Evolutionary conservation across 2,329 filamentous ascomycete genomes (phyloP).

Genomic region (Pestalotiopsis sp.): DNA sequence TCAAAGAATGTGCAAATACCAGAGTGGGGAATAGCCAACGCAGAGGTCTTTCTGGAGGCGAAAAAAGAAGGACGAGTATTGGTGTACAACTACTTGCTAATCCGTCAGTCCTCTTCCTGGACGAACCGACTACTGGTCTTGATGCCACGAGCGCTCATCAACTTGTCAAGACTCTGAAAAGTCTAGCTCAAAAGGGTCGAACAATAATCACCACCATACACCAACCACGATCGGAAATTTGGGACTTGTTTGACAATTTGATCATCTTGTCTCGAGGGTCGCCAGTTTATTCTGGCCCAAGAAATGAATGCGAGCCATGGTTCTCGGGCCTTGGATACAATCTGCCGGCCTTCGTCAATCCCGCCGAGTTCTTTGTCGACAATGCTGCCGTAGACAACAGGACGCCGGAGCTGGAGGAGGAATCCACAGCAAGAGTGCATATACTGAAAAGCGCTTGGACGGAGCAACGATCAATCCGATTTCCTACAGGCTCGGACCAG

Average conservation of each 20-base stretch:
- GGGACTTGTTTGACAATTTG: constrained; percentile 74
- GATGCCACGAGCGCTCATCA: constrained; percentile 79
- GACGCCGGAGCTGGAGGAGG: constrained; percentile 64
- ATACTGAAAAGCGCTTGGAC: constrained; percentile 64
- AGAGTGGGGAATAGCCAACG: constrained; percentile 71
- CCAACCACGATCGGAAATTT: constrained; percentile 78
- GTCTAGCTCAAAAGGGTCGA: constrained; percentile 66
- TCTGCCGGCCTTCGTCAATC: constrained; percentile 74
- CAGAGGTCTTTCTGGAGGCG: constrained; percentile 77
- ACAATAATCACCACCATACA: constrained; percentile 78
- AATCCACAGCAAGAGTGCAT: constrained; percentile 62
- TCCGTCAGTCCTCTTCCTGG: constrained; percentile 75
- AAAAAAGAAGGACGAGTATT: constrained; percentile 76
- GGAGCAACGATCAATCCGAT: constrained; percentile 34
- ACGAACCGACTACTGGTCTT: constrained; percentile 78
- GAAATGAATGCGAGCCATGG: constrained; percentile 61
- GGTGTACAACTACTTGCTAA: constrained; percentile 80
- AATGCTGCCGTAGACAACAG: constrained; percentile 75
- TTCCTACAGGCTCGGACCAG: constrained; percentile 19
- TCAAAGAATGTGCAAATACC: constrained; percentile 79
- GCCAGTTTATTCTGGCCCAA: constrained; percentile 68
- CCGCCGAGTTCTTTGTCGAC: constrained; percentile 77
- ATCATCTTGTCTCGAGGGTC: constrained; percentile 69
- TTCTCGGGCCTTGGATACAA: constrained; percentile 63
- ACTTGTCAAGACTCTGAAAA: constrained; percentile 70